These are phyloP conservation scores for Hermanozyma aechmeae DNA, from an alignment of 805 yeast genomes.

Conservation along the genomic window DNA sequence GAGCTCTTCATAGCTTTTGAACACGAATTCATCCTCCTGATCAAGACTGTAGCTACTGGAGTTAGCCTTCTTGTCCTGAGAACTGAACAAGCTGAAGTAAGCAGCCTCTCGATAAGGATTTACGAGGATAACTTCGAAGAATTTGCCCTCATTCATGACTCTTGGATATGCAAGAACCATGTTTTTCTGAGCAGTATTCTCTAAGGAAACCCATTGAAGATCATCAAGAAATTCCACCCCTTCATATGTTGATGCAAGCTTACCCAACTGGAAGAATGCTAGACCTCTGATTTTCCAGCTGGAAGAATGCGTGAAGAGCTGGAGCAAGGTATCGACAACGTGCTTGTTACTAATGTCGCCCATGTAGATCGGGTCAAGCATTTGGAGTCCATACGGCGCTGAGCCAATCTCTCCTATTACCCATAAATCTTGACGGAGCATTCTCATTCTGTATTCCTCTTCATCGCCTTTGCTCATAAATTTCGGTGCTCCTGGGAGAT, in stretches of 20 bases:
- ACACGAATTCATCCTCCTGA: conserved; percentile 8
- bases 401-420: conserved; percentile 78
- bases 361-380: conserved; percentile 23
- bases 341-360: conserved; percentile 10
- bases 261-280: conserved; percentile 70
- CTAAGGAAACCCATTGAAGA: conserved; percentile 47
- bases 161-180: conserved; percentile 9
- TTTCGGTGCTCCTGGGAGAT: background rate
- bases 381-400: conserved; percentile 54
- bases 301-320: conserved; percentile 20
- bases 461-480: conserved; percentile 12
- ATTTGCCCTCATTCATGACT: conserved; percentile 6
- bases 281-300: conserved; percentile 61
- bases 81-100: conserved; percentile 7
- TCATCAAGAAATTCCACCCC: conserved; percentile 85
- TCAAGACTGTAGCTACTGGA: conserved; percentile 6
- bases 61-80: conserved; percentile 5
- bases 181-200: background rate
- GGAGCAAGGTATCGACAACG: conserved; percentile 41
- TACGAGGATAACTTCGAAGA: conserved; percentile 6
- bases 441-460: conserved; percentile 17
- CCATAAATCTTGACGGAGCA: conserved; percentile 75
- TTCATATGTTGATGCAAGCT: conserved; percentile 60
- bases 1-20: conserved; percentile 8
- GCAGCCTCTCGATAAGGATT: conserved; percentile 8